Conservation (phyloP, 2,329 filamentous ascomycete species). For the Juglanconis sp. region DNA sequence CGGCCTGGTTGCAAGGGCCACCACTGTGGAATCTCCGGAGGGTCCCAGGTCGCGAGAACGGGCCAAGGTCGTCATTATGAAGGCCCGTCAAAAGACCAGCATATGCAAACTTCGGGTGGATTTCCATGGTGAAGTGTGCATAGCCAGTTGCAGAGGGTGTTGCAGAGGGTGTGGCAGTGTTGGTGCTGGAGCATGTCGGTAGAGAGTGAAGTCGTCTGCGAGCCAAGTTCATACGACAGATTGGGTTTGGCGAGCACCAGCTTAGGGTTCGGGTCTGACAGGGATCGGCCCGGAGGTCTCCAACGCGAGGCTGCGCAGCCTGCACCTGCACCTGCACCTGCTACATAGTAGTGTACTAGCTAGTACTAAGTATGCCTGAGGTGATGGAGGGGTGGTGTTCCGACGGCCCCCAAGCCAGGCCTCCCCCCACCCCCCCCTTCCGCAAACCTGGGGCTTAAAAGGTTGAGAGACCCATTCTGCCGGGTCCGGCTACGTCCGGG, state of each 20-base stretch:
- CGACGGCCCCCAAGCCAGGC: not conserved
- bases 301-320: conserved; percentile 3
- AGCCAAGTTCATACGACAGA: not conserved
- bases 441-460: not conserved
- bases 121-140: not conserved
- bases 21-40: conserved; percentile 3
- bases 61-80: conserved; percentile 7
- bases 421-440: not conserved
- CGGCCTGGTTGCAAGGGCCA: conserved; percentile 2
- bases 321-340: not conserved
- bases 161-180: not conserved
- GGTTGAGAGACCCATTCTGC: not conserved
- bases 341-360: not conserved
- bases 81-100: not conserved
- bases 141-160: not conserved
- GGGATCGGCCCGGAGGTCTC: not conserved
- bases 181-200: not conserved
- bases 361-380: no score
- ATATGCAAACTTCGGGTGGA: not conserved
- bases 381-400: no score
- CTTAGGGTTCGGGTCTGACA: conserved; percentile 1
- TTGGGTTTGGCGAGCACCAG: not conserved
- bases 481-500: conserved; percentile 13
- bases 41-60: conserved; percentile 10
- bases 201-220: not conserved